Base-by-base conservation (phyloP, 768 basidiomycete genomes). In the Boletus rubropictus region DNA sequence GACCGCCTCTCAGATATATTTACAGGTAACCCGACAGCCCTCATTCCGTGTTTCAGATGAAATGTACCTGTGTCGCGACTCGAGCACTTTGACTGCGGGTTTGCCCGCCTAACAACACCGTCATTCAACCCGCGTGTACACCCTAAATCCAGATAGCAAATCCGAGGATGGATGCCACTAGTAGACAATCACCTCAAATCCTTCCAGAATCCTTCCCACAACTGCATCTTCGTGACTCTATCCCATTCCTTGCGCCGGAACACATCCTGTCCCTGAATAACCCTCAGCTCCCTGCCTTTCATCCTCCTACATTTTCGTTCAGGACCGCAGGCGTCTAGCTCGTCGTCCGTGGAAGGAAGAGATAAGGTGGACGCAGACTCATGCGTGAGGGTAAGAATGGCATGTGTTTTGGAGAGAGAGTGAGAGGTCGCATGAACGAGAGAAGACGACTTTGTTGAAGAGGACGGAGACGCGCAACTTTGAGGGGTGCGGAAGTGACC, bases 221-320 rank as follows among this genome's bases (percentile, higher is more conserved):
- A 34, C 25, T 46, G 49, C 65, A 73, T 64, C 27, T 45, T 54
- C 6, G 53, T 48, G 3, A 64, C 63, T 5, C 66, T 62, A 6
- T 71, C 61, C 33, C 64, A 69, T 9, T 61, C 61, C 8, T 62
- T 66, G 21, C 60, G 76, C 27, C 82, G 70, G 39, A 90, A 78
- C 24, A 89, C 70, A 50, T 80, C 77, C 57, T 87, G 82, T 9
- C 83, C 83, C 56, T 89, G 86, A 1, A 99, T 71, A 20, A 98
- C 72, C 46, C 86, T 78, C 47, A 99, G 69, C 65, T 99, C 95
- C 46, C 94, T 73, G 21, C 83, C 84, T 32, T 84, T 77, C 87
- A 95, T 91, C 43, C 93, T 74, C 50, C 74, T 74, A 2, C 78
- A 75, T 55, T 73, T 78, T 49, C 92, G 73, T 55, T 82, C 72